Evolutionary conservation across 345 rosid species (phyloP).

Genomic region (Draba incana): DNA sequence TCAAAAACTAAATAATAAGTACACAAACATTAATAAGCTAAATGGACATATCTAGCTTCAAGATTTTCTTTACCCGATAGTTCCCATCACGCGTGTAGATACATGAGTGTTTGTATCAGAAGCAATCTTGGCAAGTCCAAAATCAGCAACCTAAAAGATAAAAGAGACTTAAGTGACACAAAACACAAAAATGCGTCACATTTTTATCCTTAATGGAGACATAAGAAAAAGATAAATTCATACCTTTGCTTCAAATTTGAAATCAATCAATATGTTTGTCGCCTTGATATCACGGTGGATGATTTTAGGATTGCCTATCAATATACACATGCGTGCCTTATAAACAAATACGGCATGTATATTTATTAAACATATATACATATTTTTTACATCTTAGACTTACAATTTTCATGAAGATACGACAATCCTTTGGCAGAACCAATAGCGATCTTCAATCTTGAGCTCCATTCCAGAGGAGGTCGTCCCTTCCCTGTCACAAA

Average conservation of each 20-base stretch:
- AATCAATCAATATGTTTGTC: constrained; percentile 83
- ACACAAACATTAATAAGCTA: neutral
- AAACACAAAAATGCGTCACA: too few relatives aligned
- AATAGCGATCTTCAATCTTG: constrained; percentile 75
- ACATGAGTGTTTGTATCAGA: constrained; percentile 83
- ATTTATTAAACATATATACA: neutral
- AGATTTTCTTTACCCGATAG: constrained; percentile 45
- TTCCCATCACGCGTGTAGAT: constrained; percentile 96
- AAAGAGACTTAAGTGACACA: neutral
- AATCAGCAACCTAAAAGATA: constrained; percentile 56
- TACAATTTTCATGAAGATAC: constrained; percentile 95
- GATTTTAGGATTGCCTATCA: constrained; percentile 81
- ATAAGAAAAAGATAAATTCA: neutral
- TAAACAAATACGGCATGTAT: constrained; percentile 2
- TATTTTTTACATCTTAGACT: constrained; percentile 21
- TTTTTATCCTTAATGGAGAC: neutral
- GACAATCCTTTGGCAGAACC: constrained; percentile 94
- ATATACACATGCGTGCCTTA: neutral
- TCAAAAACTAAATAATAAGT: neutral
- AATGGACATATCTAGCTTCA: constrained; percentile 6
- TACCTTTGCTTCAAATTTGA: constrained; percentile 88
- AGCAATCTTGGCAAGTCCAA: constrained; percentile 85
- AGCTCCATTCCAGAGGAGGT: constrained; percentile 69
- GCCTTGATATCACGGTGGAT: constrained; percentile 93
- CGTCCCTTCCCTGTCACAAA: constrained; percentile 63